Evolutionary conservation across 345 rosid genomes (phyloP).

Genomic region (Citrus sp.): DNA sequence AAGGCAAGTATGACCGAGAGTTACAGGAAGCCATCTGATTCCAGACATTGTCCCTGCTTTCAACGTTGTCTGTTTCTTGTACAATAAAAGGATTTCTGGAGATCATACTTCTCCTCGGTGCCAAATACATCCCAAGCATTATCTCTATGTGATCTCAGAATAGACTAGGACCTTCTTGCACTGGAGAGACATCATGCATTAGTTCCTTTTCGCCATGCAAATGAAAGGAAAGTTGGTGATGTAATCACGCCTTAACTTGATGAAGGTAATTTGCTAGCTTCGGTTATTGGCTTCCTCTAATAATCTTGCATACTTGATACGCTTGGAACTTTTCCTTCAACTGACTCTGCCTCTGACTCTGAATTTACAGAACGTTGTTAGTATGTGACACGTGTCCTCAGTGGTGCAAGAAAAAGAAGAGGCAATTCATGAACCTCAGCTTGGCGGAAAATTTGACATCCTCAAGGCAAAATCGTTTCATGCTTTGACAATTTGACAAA

Average conservation of each 20-base stretch:
- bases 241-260: background rate
- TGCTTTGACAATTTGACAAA: background rate
- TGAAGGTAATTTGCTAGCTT: background rate
- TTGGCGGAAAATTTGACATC: background rate
- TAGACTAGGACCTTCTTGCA: background rate
- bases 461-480: background rate
- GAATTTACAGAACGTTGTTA: background rate
- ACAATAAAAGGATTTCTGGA: no score
- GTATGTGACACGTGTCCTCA: background rate
- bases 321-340: no score
- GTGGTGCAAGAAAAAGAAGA: background rate
- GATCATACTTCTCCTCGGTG: background rate
- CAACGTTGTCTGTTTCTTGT: background rate
- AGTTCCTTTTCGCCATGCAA: background rate
- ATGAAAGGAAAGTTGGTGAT: background rate
- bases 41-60: background rate
- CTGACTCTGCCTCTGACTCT: background rate
- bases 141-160: background rate
- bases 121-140: background rate
- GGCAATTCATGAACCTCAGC: background rate
- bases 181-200: background rate
- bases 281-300: background rate
- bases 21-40: background rate
- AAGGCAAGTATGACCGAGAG: background rate
- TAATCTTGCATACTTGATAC: background rate